Evolutionary conservation across 345 rosid genomes (phyloP).

Genomic region (Boechera stricta): DNA sequence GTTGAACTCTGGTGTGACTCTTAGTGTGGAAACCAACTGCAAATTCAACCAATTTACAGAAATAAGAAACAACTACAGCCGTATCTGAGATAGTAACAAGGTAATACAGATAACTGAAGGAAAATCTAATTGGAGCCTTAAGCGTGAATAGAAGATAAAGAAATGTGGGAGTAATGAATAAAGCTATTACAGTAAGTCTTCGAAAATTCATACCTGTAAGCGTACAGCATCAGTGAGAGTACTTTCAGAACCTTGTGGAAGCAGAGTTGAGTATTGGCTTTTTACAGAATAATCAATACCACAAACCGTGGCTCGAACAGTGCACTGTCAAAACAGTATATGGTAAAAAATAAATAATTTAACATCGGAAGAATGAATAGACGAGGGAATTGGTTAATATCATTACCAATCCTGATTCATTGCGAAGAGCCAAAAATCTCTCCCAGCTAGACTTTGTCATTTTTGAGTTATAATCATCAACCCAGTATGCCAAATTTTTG

Average conservation of each 20-base stretch:
- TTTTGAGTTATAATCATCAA: slow-evolving; percentile 56
- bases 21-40: slow-evolving; percentile 90
- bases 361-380: neutral
- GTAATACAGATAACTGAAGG: neutral
- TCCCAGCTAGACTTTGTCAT: slow-evolving; percentile 76
- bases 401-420: slow-evolving; percentile 81
- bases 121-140: neutral
- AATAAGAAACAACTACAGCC: slow-evolving; percentile 35
- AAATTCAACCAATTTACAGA: slow-evolving; percentile 42
- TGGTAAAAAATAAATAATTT: neutral
- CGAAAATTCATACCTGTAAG: slow-evolving; percentile 65
- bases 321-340: slow-evolving; percentile 61
- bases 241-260: slow-evolving; percentile 52
- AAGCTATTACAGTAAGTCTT: slow-evolving; percentile 9
- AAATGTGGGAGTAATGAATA: slow-evolving; percentile 12
- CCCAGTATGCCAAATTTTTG: slow-evolving; percentile 79
- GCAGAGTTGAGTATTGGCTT: slow-evolving; percentile 48
- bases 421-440: slow-evolving; percentile 72
- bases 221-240: slow-evolving; percentile 75
- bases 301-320: slow-evolving; percentile 72
- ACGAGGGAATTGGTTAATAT: neutral
- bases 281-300: slow-evolving; percentile 55
- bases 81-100: slow-evolving; percentile 10
- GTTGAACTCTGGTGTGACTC: slow-evolving; percentile 80
- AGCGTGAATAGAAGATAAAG: slow-evolving; percentile 1